Evolutionary conservation across 306 rosid genomes (phyloP).

Genomic region (Cucurbita argyrosperma): DNA sequence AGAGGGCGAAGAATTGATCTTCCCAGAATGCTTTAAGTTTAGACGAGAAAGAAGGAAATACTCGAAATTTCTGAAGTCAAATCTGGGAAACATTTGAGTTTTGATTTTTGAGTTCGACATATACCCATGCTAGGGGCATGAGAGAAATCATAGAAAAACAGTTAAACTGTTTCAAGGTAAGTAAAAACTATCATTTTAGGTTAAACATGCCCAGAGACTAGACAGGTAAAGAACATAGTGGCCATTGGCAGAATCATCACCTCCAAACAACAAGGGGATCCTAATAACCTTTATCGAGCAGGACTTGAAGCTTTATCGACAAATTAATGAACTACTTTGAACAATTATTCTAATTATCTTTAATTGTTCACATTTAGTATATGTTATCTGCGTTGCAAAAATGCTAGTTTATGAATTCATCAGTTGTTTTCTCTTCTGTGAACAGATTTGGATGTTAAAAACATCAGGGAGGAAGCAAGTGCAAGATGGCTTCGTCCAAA

Average conservation of each 20-base stretch:
- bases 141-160: neutral
- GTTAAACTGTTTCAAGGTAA: neutral
- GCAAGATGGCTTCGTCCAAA: conserved; percentile 96
- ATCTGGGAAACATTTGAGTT: neutral
- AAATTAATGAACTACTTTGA: neutral
- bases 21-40: neutral
- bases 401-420: conserved; percentile 1
- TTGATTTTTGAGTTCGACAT: neutral
- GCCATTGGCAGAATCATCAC: neutral
- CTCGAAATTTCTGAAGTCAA: neutral
- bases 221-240: neutral
- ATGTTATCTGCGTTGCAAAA: neutral
- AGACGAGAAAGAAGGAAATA: neutral
- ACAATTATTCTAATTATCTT: neutral
- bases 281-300: neutral
- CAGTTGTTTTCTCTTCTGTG: conserved; percentile 13
- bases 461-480: conserved; percentile 61
- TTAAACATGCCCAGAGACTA: neutral
- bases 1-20: neutral
- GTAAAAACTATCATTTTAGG: neutral
- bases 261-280: neutral
- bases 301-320: neutral
- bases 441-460: conserved; percentile 58
- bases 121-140: neutral
- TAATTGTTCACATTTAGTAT: neutral